A percentile compares a stretch with the other conserved stretches of the same genome.
phyloP scores from a whole-genome alignment of 1,139 yeast species.

The Blastobotrys raffinosifermentans region DNA sequence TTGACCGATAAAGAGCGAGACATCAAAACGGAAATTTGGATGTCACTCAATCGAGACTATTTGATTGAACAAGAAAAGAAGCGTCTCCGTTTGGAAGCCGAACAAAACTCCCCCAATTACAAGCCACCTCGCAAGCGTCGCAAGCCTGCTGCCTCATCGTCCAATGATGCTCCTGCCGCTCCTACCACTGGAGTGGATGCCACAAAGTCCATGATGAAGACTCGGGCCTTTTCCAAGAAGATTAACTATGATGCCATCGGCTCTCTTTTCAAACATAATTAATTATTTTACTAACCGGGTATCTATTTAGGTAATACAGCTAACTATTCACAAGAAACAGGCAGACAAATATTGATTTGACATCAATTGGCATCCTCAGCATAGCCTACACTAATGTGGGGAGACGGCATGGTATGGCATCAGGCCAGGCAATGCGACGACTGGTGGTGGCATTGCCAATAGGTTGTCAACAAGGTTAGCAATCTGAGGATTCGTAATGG shows the following conservation, averaged over 20 bases:
- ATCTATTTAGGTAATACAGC: too few relatives aligned
- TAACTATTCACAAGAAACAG: too few relatives aligned
- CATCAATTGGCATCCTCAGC: too few relatives aligned
- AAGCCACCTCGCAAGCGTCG: slow-evolving; percentile 34
- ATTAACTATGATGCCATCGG: slow-evolving; percentile 79
- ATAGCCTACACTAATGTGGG: too few relatives aligned
- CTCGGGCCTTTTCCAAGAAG: slow-evolving; percentile 73
- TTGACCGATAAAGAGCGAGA: slow-evolving; percentile 62
- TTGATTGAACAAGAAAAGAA: slow-evolving; percentile 80
- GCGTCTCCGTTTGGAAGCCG: slow-evolving; percentile 79
- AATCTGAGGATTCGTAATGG: too few relatives aligned
- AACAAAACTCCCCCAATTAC: slow-evolving; percentile 43
- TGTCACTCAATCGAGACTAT: slow-evolving; percentile 80
- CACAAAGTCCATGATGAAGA: slow-evolving; percentile 57
- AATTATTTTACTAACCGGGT: too few relatives aligned
- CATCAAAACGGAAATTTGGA: slow-evolving; percentile 78
- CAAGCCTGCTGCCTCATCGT: slow-evolving; percentile 23
- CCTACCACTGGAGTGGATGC: slow-evolving; percentile 52
- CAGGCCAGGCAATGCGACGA: too few relatives aligned
- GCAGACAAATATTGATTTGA: too few relatives aligned
- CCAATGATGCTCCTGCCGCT: slow-evolving; percentile 46
- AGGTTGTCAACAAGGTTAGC: too few relatives aligned
- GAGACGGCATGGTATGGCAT: too few relatives aligned
- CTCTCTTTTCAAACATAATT: slow-evolving; percentile 45
- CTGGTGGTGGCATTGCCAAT: too few relatives aligned